Percentiles rank a stretch among this genome's conserved stretches.
Conservation (phyloP, 2,329 filamentous ascomycete species). For the Aspergillus bombycis region DNA sequence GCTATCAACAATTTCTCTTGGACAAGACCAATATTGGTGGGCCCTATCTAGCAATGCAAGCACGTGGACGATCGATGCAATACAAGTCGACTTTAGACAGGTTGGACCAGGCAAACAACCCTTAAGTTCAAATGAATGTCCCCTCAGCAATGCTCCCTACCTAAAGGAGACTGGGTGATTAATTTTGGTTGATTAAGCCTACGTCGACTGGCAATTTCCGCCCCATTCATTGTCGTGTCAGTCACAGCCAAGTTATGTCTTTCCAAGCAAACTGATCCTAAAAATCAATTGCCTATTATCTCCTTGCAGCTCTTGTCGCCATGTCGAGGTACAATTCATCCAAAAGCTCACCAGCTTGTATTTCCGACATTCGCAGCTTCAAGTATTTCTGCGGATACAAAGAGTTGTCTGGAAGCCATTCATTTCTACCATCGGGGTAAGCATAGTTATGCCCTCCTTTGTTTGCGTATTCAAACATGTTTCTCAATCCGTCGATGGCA, state of each 20-base stretch:
- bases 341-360: neutral
- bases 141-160: neutral
- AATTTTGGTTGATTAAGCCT: neutral
- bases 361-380: neutral
- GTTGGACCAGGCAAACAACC: neutral
- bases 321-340: neutral
- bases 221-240: no score
- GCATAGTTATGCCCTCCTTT: constrained; percentile 7
- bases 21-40: neutral
- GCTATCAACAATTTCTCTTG: neutral
- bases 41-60: neutral
- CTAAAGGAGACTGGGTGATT: neutral
- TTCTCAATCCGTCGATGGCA: constrained; percentile 7
- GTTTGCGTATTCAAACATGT: constrained; percentile 4
- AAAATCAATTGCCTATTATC: no score
- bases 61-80: neutral
- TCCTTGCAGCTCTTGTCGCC: neutral
- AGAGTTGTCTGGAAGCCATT: neutral
- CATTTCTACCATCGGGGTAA: constrained; percentile 10
- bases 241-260: no score
- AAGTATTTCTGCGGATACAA: neutral
- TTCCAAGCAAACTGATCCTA: no score
- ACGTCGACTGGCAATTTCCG: no score
- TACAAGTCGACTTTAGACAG: neutral
- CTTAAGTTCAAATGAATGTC: neutral